These are phyloP conservation scores for Globisporangium radiosum DNA, from an alignment of 352 stramenopile genomes.

Conservation along the genomic window DNA sequence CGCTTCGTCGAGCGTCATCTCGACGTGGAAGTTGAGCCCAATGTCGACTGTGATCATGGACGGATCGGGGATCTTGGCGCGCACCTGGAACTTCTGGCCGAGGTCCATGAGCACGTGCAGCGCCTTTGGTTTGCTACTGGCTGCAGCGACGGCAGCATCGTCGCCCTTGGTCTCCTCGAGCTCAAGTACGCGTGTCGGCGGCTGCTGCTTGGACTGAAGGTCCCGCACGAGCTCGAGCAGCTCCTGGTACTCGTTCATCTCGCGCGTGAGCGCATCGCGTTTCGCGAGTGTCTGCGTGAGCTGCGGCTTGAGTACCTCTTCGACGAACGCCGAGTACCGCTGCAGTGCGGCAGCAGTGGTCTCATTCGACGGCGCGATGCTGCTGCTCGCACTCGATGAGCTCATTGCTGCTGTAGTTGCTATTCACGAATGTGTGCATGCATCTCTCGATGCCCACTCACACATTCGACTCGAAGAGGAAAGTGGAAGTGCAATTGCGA, in stretches of 20 bases:
- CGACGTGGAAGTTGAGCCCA: slow-evolving; percentile 66
- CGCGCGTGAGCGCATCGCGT: slow-evolving; percentile 3
- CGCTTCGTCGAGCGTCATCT: slow-evolving; percentile 70
- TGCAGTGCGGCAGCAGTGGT: slow-evolving; percentile 5
- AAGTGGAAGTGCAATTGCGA: not conserved
- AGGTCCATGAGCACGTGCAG: slow-evolving; percentile 59
- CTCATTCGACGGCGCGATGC: not conserved
- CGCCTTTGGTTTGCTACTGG: not conserved
- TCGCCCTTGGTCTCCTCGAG: slow-evolving; percentile 8
- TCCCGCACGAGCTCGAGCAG: slow-evolving; percentile 41
- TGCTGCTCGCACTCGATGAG: not conserved
- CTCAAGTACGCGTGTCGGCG: not conserved
- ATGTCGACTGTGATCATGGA: slow-evolving; percentile 63
- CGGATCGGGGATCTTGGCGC: slow-evolving; percentile 52
- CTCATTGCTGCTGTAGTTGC: not conserved
- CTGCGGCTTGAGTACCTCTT: slow-evolving; percentile 4
- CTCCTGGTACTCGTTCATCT: slow-evolving; percentile 28
- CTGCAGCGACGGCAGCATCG: too few relatives aligned
- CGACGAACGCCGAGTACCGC: slow-evolving; percentile 9
- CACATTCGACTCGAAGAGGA: too few relatives aligned
- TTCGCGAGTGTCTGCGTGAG: slow-evolving; percentile 22
- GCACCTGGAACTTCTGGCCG: slow-evolving; percentile 67
- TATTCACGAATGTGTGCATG: too few relatives aligned
- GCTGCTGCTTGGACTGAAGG: slow-evolving; percentile 12
- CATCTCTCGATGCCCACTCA: too few relatives aligned